Conservation (phyloP, 768 basidiomycete genomes). For the Saitozyma podzolica region DNA sequence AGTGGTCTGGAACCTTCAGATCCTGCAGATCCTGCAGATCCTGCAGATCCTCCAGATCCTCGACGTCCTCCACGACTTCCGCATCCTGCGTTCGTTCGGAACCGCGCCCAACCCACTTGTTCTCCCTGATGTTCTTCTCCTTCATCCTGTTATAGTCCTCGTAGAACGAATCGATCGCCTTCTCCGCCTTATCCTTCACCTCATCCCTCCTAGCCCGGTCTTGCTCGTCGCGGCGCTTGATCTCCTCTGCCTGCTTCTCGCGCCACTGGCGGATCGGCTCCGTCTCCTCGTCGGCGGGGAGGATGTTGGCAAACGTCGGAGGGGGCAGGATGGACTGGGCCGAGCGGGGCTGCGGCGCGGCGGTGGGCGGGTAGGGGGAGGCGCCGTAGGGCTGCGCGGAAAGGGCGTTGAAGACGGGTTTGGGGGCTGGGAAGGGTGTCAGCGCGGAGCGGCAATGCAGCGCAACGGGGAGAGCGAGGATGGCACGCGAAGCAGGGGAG, state of each 20-base stretch:
- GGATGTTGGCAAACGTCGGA: slow-evolving; percentile 44
- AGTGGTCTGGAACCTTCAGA: background rate
- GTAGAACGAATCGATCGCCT: slow-evolving; percentile 52
- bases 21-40: too few species aligned
- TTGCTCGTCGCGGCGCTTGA: slow-evolving; percentile 75
- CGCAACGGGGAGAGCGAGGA: background rate
- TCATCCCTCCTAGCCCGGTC: slow-evolving; percentile 76
- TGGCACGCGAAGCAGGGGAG: background rate
- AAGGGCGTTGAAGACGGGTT: slow-evolving; percentile 47
- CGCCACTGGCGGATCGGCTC: slow-evolving; percentile 73
- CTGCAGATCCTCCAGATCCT: too few species aligned
- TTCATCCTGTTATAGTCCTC: slow-evolving; percentile 71
- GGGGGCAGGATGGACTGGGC: slow-evolving; percentile 45
- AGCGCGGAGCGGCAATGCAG: background rate
- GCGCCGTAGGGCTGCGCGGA: slow-evolving; percentile 45
- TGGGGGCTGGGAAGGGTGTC: slow-evolving; percentile 20
- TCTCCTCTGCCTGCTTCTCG: slow-evolving; percentile 78
- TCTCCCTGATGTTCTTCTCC: slow-evolving; percentile 85
- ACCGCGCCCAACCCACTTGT: slow-evolving; percentile 70
- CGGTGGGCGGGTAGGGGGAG: slow-evolving; percentile 46
- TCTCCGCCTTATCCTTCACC: slow-evolving; percentile 70
- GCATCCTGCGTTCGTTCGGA: too few species aligned
- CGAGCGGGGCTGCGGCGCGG: slow-evolving; percentile 21
- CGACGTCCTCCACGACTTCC: too few species aligned
- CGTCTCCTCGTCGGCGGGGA: slow-evolving; percentile 44